Conservation (phyloP, 257 asterid species). For the Vinca minor region DNA sequence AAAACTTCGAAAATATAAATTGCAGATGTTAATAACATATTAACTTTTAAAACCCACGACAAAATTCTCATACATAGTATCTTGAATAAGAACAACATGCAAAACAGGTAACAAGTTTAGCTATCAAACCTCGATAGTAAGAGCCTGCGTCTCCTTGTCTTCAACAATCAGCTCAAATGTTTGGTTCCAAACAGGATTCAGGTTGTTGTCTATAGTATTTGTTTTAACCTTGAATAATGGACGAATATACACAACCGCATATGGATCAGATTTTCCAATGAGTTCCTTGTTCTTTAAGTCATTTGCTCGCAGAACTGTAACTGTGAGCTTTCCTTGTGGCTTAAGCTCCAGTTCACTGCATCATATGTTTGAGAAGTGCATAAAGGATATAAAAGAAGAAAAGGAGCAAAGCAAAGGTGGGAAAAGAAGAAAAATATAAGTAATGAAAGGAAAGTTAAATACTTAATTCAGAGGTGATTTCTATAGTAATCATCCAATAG, state of each 20-base stretch:
- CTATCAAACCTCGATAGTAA: slow-evolving; percentile 64
- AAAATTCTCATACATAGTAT: not conserved
- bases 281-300: slow-evolving; percentile 84
- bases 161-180: slow-evolving; percentile 73
- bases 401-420: slow-evolving; percentile 1
- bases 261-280: slow-evolving; percentile 97
- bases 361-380: slow-evolving; percentile 14
- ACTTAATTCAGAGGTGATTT: too few species aligned
- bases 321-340: slow-evolving; percentile 79
- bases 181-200: slow-evolving; percentile 88
- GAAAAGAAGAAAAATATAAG: slow-evolving; percentile 9
- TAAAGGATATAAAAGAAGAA: not conserved
- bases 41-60: not conserved
- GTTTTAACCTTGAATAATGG: slow-evolving; percentile 91
- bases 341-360: slow-evolving; percentile 96
- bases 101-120: slow-evolving; percentile 9
- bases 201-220: slow-evolving; percentile 76
- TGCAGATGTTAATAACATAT: not conserved
- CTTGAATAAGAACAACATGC: not conserved
- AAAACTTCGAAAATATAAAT: too few species aligned
- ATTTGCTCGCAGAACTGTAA: slow-evolving; percentile 57
- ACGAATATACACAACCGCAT: slow-evolving; percentile 63
- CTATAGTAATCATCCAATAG: too few species aligned
- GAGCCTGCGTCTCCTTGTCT: slow-evolving; percentile 94
- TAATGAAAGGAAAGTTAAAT: not conserved